Evolutionary conservation across 148 eudicot genomes (phyloP).

Genomic region (Chenopodium formosanum): DNA sequence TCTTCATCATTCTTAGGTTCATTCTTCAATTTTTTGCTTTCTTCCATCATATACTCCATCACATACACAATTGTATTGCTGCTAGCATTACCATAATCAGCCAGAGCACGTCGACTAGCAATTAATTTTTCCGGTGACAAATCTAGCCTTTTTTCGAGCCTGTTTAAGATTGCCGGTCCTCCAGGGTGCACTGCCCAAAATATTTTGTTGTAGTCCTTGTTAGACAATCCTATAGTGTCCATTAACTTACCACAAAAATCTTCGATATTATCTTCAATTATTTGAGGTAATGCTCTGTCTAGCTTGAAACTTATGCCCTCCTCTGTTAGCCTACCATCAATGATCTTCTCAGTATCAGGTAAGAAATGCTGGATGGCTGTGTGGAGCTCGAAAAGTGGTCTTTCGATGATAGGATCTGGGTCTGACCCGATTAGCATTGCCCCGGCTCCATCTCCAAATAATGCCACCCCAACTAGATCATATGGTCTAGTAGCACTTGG

Average conservation of each 20-base stretch:
- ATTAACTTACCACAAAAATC: slow-evolving; percentile 60
- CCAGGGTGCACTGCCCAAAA: slow-evolving; percentile 99
- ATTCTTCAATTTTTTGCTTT: slow-evolving; percentile 39
- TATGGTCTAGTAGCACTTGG: slow-evolving; percentile 75
- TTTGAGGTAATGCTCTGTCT: slow-evolving; percentile 72
- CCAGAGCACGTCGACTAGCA: slow-evolving; percentile 77
- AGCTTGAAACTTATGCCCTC: slow-evolving; percentile 91
- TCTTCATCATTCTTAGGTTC: slow-evolving; percentile 39
- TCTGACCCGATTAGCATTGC: slow-evolving; percentile 74
- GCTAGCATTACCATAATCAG: slow-evolving; percentile 89
- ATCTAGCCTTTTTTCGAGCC: slow-evolving; percentile 71
- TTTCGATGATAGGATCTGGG: slow-evolving; percentile 42
- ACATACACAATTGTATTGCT: slow-evolving; percentile 96
- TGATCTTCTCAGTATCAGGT: slow-evolving; percentile 80
- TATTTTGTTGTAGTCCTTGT: slow-evolving; percentile 59
- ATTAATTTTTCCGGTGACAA: slow-evolving; percentile 59
- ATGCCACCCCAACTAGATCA: slow-evolving; percentile 83
- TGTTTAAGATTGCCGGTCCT: slow-evolving; percentile 85
- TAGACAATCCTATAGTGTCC: slow-evolving; percentile 32
- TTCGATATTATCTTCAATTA: slow-evolving; percentile 81
- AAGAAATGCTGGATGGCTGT: slow-evolving; percentile 76
- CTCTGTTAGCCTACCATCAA: slow-evolving; percentile 88
- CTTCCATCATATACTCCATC: slow-evolving; percentile 83
- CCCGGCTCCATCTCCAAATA: slow-evolving; percentile 99
- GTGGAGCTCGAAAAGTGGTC: slow-evolving; percentile 78